Conservation (phyloP, 1,139 yeast species). For the Tardiomyces depauwii region DNA sequence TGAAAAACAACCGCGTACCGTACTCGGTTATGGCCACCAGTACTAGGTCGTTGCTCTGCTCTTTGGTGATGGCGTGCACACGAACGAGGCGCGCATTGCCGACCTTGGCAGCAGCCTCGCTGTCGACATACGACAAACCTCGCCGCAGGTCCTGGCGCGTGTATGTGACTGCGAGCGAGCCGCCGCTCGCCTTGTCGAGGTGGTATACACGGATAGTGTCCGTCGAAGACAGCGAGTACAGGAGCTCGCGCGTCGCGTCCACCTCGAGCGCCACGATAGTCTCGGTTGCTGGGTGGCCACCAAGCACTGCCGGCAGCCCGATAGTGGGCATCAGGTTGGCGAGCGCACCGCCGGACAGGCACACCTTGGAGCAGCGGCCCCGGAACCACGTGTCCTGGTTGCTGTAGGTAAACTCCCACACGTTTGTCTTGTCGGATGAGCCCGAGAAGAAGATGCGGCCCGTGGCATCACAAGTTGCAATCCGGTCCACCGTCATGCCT, state of each 20-base stretch:
- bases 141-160: no score
- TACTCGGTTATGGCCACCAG: no score
- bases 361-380: conserved; percentile 73
- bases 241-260: conserved; percentile 64
- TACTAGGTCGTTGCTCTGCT: no score
- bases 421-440: conserved; percentile 58
- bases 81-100: no score
- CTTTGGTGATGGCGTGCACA: no score
- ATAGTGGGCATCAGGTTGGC: conserved; percentile 14
- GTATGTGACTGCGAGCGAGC: no score
- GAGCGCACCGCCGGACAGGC: conserved; percentile 30
- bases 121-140: no score
- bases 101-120: no score
- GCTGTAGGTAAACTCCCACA: conserved; percentile 86
- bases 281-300: conserved; percentile 34
- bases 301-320: conserved; percentile 1
- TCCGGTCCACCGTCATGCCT: conserved; percentile 62
- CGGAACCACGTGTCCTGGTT: conserved; percentile 82
- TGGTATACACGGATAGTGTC: conserved; percentile 78
- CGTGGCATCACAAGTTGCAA: conserved; percentile 48
- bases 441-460: conserved; percentile 82
- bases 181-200: conserved; percentile 17
- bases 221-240: conserved; percentile 74
- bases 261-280: conserved; percentile 51
- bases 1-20: no score